Percentiles rank a stretch among this genome's conserved stretches.
Evolutionary conservation across 108 stramenopile species (phyloP).

Genomic region (Mediolabrus comicus): DNA sequence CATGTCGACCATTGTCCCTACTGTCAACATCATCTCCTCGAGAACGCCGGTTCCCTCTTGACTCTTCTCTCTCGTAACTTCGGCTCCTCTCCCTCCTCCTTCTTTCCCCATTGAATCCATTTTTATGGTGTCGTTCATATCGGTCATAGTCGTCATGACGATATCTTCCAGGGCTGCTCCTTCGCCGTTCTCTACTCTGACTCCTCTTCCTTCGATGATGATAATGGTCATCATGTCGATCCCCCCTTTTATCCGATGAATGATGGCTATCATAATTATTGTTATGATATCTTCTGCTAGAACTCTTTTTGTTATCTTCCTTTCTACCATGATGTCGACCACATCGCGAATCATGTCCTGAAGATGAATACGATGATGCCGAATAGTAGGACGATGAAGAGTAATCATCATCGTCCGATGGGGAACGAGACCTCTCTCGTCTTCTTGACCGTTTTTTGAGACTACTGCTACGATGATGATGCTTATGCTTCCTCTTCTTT

Average conservation of each 20-base stretch:
- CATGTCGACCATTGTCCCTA: background rate
- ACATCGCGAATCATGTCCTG: conserved; percentile 1
- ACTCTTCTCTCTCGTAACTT: background rate
- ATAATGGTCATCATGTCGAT: background rate
- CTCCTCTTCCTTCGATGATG: conserved; percentile 5
- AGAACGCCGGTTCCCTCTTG: background rate
- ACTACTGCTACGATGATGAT: conserved; percentile 7
- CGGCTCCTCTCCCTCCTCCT: conserved; percentile 2
- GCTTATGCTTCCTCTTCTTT: conserved; percentile 5
- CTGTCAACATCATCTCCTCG: conserved; percentile 8
- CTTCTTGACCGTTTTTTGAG: background rate
- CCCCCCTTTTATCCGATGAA: conserved; percentile 4
- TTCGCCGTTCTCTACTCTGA: conserved; percentile 4
- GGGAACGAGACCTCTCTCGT: conserved; percentile 1
- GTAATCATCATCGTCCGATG: conserved; percentile 3
- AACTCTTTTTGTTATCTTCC: conserved; percentile 11
- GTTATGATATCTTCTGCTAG: conserved; percentile 2
- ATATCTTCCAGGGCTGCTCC: conserved; percentile 7
- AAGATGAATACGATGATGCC: background rate
- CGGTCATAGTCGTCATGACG: conserved; percentile 5
- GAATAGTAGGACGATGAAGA: conserved; percentile 9
- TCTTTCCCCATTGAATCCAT: background rate
- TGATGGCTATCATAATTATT: background rate
- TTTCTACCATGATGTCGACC: conserved; percentile 12
- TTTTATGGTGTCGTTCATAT: background rate